phyloP scores from a whole-genome alignment of 805 yeast genomes.

The Candida boleticola region DNA sequence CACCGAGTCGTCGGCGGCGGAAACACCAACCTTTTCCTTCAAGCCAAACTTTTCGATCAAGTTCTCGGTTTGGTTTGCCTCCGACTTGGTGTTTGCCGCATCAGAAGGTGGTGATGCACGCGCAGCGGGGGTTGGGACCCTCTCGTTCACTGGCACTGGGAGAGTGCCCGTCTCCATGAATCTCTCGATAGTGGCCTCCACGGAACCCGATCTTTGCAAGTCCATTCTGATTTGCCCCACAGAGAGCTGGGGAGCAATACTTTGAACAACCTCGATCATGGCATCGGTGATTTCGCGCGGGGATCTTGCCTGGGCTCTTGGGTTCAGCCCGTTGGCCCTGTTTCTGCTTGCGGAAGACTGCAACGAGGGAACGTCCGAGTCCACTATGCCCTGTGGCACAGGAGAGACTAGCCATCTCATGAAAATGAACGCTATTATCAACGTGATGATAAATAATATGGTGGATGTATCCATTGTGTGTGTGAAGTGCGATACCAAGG shows the following conservation, averaged over 20 bases:
- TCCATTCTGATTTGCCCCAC: constrained; percentile 71
- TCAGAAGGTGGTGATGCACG: constrained; percentile 12
- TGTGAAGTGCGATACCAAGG: too few species aligned
- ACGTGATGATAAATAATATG: constrained; percentile 44
- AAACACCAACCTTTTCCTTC: constrained; percentile 23
- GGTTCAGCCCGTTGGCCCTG: constrained; percentile 8
- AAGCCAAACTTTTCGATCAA: constrained; percentile 45
- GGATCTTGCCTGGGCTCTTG: constrained; percentile 12
- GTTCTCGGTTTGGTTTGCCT: constrained; percentile 18
- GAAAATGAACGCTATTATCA: constrained; percentile 55
- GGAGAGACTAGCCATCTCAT: constrained; percentile 66
- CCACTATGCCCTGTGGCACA: constrained; percentile 40
- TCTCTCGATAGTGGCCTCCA: constrained; percentile 75
- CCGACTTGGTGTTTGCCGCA: not conserved
- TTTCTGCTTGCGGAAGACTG: constrained; percentile 9
- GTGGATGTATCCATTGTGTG: constrained; percentile 53
- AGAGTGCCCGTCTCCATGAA: constrained; percentile 60
- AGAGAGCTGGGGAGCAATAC: constrained; percentile 73
- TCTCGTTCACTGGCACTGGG: constrained; percentile 52
- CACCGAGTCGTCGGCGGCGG: constrained; percentile 13
- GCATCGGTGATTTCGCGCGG: constrained; percentile 55
- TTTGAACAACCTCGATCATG: constrained; percentile 85
- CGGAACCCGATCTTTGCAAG: constrained; percentile 73
- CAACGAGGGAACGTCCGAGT: constrained; percentile 6
- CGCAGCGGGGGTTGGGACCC: constrained; percentile 13